These are phyloP conservation scores for Ogataea dorogensis DNA, from an alignment of 805 yeast genomes.

Conservation along the genomic window DNA sequence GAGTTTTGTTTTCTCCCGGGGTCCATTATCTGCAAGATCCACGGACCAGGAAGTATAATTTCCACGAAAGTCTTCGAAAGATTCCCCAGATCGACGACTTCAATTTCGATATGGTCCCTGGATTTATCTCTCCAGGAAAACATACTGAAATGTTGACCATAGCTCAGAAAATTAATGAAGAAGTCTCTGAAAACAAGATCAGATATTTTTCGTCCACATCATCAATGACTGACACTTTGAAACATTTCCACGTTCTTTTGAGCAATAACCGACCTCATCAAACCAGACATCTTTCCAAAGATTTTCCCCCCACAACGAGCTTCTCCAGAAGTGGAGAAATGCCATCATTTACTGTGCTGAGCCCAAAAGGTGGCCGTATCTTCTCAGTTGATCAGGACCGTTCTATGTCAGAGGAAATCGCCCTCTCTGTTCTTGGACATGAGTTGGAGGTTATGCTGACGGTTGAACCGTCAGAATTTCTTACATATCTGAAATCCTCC, in stretches of 20 bases:
- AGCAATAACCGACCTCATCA: constrained; percentile 59
- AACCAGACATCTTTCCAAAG: constrained; percentile 43
- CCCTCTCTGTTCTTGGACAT: constrained; percentile 74
- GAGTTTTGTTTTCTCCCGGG: constrained; percentile 77
- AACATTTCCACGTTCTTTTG: constrained; percentile 71
- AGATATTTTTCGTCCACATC: constrained; percentile 79
- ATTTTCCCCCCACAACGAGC: constrained; percentile 38
- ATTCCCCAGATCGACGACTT: constrained; percentile 66
- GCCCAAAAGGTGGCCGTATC: constrained; percentile 37
- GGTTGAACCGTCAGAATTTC: constrained; percentile 51
- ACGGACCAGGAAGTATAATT: constrained; percentile 70
- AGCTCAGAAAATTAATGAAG: constrained; percentile 36
- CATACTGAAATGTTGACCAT: constrained; percentile 53
- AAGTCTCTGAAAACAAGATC: constrained; percentile 17
- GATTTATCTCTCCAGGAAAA: constrained; percentile 64
- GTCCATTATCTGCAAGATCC: constrained; percentile 78
- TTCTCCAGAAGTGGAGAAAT: constrained; percentile 43
- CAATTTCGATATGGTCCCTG: constrained; percentile 53
- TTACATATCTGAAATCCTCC: constrained; percentile 30
- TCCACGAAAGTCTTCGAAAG: constrained; percentile 54
- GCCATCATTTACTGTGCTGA: constrained; percentile 59
- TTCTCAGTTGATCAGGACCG: constrained; percentile 73
- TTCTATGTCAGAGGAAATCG: constrained; percentile 61
- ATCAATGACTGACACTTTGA: constrained; percentile 74
- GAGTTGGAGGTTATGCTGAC: constrained; percentile 76